Base-by-base conservation (phyloP, 78 protist genomes). In the Dictyostelium citrinum region DNA sequence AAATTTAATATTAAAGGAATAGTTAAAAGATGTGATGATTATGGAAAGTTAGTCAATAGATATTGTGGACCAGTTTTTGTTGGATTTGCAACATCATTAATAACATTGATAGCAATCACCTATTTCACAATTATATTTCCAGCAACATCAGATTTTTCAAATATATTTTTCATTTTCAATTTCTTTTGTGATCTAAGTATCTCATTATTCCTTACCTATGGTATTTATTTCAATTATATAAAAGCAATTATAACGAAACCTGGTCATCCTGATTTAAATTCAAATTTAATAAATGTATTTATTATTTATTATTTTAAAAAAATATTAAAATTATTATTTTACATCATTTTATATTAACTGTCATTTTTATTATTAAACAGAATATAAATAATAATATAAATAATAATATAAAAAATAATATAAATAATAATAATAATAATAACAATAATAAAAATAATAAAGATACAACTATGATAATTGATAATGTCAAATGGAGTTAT, bases 61-160 rank as follows among this genome's bases (percentile, higher is more conserved):
- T 67, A 20, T 67, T 67, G 75, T 67, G 75, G 75, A 5, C 75
- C 75, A 3, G 41, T 31, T 24, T 67, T 67, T 31, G 75, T 67
- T 24, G 75, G 75, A 29, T 67, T 67, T 67, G 75, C 75, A 29
- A 29, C 75, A 24, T 24, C 39, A 27, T 67, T 67, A 67, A 67
- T 67, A 11, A 51, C 91, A 72, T 16, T 84, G 39, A 78, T 84
- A 1, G 82, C 75, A 12, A 70, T 45, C 58, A 55, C 67, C 6
- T 84, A 84, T 55, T 84, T 72, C 49, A 49, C 58, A 9, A 43
- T 68, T 31, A 74, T 84, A 51, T 35, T 84, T 6, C 91, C 91
- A 35, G 70, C 67, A 10, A 41, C 27, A 24, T 5, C 67, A 24
- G 72, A 2, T 24, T 5, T 11, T 16, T 3, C 11, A 24, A 7